Evolutionary conservation across 1,284 basidiomycete genomes (phyloP).

Genomic region (Heterobasidion occidentale): DNA sequence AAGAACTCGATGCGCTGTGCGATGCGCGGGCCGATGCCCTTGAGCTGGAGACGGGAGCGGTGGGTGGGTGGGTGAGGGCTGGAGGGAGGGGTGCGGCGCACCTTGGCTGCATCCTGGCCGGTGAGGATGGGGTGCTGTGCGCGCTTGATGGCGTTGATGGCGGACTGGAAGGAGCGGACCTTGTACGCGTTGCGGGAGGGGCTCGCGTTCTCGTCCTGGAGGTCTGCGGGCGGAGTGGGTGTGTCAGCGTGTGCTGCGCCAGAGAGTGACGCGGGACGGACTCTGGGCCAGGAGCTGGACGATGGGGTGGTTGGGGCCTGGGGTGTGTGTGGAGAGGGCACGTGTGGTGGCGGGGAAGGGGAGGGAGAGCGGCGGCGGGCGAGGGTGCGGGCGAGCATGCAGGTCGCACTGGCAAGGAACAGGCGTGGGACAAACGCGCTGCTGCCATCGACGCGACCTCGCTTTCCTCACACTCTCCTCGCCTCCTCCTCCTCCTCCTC

Average conservation of each 20-base stretch:
- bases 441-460: background rate
- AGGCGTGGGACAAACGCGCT: background rate
- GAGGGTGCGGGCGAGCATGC: background rate
- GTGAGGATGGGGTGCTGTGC: conserved; percentile 33
- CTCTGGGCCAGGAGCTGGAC: conserved; percentile 33
- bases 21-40: conserved; percentile 34
- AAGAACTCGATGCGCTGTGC: conserved; percentile 31
- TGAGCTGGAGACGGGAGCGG: conserved; percentile 21
- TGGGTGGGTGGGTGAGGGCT: conserved; percentile 5
- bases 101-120: conserved; percentile 30
- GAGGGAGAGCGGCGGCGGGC: background rate
- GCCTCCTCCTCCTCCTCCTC: background rate
- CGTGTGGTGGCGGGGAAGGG: background rate
- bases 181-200: conserved; percentile 36
- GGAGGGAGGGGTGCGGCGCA: conserved; percentile 12
- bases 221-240: conserved; percentile 21
- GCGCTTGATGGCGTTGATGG: conserved; percentile 31
- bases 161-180: conserved; percentile 38
- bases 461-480: background rate
- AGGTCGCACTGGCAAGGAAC: background rate
- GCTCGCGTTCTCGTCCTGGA: conserved; percentile 32
- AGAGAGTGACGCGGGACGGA: conserved; percentile 14
- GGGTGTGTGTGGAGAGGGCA: background rate
- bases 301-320: conserved; percentile 28
- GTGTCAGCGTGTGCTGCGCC: background rate